phyloP scores from a whole-genome alignment of 441 rosid species.

The Omphalea diandra region DNA sequence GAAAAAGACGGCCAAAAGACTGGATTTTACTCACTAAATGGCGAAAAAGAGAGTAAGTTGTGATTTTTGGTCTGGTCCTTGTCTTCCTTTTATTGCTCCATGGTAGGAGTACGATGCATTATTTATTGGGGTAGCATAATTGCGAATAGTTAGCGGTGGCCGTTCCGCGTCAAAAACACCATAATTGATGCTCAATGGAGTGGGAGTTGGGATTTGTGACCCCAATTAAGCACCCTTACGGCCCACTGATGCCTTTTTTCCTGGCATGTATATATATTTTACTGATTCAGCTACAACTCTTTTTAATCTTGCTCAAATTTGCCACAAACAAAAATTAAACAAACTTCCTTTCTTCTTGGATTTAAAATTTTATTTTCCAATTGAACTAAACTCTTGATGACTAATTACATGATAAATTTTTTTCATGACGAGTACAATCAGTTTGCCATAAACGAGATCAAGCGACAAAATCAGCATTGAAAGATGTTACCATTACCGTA shows the following conservation, averaged over 20 bases:
- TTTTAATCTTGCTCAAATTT: not conserved
- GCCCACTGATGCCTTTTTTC: slow-evolving; percentile 20
- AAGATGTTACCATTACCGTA: no score
- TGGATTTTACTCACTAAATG: slow-evolving; percentile 10
- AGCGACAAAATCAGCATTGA: not conserved
- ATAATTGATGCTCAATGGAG: not conserved
- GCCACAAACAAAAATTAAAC: no score
- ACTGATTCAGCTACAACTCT: slow-evolving; percentile 2
- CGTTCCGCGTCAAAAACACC: not conserved
- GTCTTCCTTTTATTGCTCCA: slow-evolving; percentile 24
- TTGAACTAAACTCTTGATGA: not conserved
- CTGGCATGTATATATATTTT: slow-evolving; percentile 26
- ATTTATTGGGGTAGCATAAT: not conserved
- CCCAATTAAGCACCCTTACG: slow-evolving; percentile 2
- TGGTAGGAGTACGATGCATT: no score
- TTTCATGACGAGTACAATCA: not conserved
- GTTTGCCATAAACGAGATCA: not conserved
- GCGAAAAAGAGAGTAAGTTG: slow-evolving; percentile 12
- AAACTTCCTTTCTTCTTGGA: not conserved
- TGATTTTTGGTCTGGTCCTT: slow-evolving; percentile 27
- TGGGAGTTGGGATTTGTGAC: slow-evolving; percentile 9
- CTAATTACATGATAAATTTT: not conserved
- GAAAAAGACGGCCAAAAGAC: slow-evolving; percentile 8
- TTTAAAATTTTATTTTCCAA: not conserved
- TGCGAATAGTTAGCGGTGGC: not conserved